Conservation (phyloP, 2,329 filamentous ascomycete genomes). For the Colletotrichum liaoningense region DNA sequence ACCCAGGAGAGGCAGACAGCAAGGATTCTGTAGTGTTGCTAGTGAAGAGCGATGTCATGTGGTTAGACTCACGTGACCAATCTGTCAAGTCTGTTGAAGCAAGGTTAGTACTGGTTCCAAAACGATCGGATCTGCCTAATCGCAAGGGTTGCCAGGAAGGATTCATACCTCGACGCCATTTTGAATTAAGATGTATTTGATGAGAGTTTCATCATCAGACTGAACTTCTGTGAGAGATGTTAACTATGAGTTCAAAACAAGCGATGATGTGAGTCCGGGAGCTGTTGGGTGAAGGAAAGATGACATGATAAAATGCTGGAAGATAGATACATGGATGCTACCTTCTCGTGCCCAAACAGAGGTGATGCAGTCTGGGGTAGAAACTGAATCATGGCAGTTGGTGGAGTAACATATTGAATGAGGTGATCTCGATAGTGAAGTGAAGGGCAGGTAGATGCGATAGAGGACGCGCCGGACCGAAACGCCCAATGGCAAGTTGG, state of each 20-base stretch:
- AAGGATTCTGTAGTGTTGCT: not conserved
- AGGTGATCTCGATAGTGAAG: slow-evolving; percentile 13
- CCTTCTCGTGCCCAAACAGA: slow-evolving; percentile 32
- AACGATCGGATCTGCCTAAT: slow-evolving; percentile 38
- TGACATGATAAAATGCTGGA: not conserved
- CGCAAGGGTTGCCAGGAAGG: not conserved
- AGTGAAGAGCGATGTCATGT: not conserved
- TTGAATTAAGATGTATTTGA: slow-evolving; percentile 49
- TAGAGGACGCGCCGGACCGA: not conserved
- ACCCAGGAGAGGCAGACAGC: not conserved
- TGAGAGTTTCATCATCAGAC: slow-evolving; percentile 36
- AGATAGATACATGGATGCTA: slow-evolving; percentile 24
- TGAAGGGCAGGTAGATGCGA: not conserved
- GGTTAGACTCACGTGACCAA: slow-evolving; percentile 81
- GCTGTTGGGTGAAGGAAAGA: not conserved
- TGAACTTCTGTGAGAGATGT: slow-evolving; percentile 22
- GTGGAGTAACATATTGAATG: not conserved
- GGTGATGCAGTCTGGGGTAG: slow-evolving; percentile 27
- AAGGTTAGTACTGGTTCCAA: slow-evolving; percentile 42
- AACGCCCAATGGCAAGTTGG: not conserved
- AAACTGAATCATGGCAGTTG: slow-evolving; percentile 28
- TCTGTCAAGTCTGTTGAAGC: slow-evolving; percentile 75
- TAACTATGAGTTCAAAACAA: not conserved
- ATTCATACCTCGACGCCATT: slow-evolving; percentile 67
- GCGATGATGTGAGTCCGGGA: not conserved